Conservation (phyloP, 2,329 filamentous ascomycete genomes). For the Boeremia exigua region DNA sequence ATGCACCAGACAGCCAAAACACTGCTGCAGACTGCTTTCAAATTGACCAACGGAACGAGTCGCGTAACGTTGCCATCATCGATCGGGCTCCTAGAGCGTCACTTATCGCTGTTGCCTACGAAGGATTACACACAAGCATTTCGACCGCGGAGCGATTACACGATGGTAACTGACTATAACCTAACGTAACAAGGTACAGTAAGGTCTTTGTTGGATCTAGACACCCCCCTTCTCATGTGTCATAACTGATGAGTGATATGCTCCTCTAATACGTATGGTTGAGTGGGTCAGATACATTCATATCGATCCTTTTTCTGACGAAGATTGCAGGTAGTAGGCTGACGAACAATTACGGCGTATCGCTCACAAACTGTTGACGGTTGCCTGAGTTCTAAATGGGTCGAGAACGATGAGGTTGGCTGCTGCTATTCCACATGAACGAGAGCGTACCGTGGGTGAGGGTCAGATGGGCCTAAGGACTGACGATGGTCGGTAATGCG, state of each 20-base stretch:
- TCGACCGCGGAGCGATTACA: not conserved
- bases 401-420: not conserved
- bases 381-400: not conserved
- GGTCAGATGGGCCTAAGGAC: not conserved
- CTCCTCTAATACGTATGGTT: not conserved
- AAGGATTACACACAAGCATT: conserved; percentile 1
- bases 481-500: not conserved
- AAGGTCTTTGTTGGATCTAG: no score
- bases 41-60: no score
- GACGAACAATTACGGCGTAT: not conserved
- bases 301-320: no score
- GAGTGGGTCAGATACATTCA: no score
- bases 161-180: not conserved
- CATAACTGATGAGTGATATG: no score
- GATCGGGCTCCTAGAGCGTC: no score
- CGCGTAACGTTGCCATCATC: no score
- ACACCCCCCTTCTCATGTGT: no score
- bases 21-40: no score
- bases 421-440: not conserved
- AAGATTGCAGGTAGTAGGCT: no score
- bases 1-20: no score
- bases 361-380: no score
- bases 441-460: not conserved
- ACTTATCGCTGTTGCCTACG: conserved; percentile 8
- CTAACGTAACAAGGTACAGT: not conserved